Base-by-base conservation (phyloP, 2,329 filamentous ascomycete genomes). In the Piedraia hortae region DNA sequence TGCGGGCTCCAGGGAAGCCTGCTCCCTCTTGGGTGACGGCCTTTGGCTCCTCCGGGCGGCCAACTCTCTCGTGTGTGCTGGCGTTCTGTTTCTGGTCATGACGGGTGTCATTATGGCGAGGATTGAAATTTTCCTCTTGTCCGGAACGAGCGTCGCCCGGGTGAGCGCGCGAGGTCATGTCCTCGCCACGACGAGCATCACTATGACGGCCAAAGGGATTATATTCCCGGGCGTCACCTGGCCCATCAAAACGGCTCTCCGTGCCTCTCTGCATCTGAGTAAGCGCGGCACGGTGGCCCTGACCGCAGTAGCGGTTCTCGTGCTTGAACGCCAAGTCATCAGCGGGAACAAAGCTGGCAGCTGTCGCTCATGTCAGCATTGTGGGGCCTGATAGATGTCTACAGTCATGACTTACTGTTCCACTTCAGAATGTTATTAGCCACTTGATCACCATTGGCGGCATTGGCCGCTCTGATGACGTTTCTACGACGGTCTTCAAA, bases 201-300 rank as follows among this genome's bases (percentile, higher is more conserved):
- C 25, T 10, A 13, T 23, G 26, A 9, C 21, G 11, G 12, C 12
- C n/a, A 14, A n/a, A n/a, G n/a, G n/a, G n/a, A n/a, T n/a, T n/a
- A n/a, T n/a, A n/a, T n/a, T n/a, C n/a, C n/a, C n/a, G n/a, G n/a
- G n/a, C n/a, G n/a, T n/a, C n/a, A n/a, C n/a, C n/a, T n/a, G n/a
- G n/a, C n/a, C n/a, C n/a, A n/a, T n/a, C n/a, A n/a, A n/a, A n/a
- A n/a, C n/a, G 25, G 21, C 14, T 28, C 26, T 16, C 26, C 26
- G 16, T 21, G 23, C 11, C 12, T 10, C 10, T 14, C 15, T 5
- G 14, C 12, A 13, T 28, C 22, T 18, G 16, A 5, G 5, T 12
- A 9, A 33, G 22, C 3, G n/a, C 14, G 4, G 20, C 20, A 16
- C 32, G 32, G 23, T 35, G 32, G 11, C 25, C 26, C 13, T 35